Percentiles rank a stretch among this genome's conserved stretches.
Evolutionary conservation across 148 eudicot species (phyloP).

Genomic region (Mesembryanthemum crystallinum): DNA sequence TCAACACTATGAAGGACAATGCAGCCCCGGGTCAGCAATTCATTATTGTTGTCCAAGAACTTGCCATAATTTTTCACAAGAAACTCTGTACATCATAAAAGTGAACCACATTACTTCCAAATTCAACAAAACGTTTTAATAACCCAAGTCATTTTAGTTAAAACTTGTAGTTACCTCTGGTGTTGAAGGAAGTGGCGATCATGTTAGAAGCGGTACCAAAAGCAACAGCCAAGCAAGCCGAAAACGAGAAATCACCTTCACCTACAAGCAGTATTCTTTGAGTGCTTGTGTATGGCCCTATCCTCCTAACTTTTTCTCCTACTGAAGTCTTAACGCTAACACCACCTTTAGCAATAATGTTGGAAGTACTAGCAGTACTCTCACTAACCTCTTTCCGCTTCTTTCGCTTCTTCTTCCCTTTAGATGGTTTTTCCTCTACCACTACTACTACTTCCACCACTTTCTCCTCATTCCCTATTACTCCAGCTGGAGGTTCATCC

Average conservation of each 20-base stretch:
- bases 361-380: too few species aligned
- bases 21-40: constrained; percentile 11
- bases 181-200: constrained; percentile 25
- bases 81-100: constrained; percentile 9
- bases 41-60: constrained; percentile 2
- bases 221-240: constrained; percentile 24
- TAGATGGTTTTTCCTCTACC: too few species aligned
- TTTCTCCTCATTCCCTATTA: too few species aligned
- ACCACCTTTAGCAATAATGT: too few species aligned
- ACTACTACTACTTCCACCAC: too few species aligned
- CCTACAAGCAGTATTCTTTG: constrained; percentile 21
- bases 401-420: too few species aligned
- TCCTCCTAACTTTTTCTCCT: constrained; percentile 4
- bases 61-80: constrained; percentile 1
- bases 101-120: background rate
- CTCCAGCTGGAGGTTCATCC: too few species aligned
- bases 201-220: constrained; percentile 28
- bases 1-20: constrained; percentile 22
- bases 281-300: constrained; percentile 9
- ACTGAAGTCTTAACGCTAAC: too few species aligned
- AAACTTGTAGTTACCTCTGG: too few species aligned
- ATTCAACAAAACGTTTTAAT: background rate
- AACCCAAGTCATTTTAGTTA: too few species aligned
- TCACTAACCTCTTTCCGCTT: too few species aligned
- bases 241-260: constrained; percentile 32